These are phyloP conservation scores for Colletotrichum sp. DNA, from an alignment of 2,329 filamentous ascomycete species.

Conservation along the genomic window DNA sequence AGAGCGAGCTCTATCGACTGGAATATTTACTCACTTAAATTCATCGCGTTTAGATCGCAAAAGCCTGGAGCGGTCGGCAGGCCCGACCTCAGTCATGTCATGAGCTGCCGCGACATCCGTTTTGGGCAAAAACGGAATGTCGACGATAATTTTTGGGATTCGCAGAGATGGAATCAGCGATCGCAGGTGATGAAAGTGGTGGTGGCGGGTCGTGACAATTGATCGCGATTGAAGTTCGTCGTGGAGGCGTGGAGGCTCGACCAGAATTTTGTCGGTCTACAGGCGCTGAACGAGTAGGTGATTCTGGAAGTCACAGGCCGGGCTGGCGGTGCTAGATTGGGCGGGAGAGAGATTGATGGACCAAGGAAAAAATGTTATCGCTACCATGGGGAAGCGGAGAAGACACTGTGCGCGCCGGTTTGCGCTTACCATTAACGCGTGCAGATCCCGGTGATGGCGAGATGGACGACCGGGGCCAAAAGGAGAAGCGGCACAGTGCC, in stretches of 20 bases:
- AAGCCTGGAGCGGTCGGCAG: constrained; percentile 69
- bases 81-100: constrained; percentile 76
- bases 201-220: constrained; percentile 20
- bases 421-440: background rate
- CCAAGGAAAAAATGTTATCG: constrained; percentile 25
- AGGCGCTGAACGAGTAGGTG: constrained; percentile 20
- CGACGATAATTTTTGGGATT: constrained; percentile 35
- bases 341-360: constrained; percentile 9
- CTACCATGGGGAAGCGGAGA: background rate
- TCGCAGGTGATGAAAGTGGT: constrained; percentile 22
- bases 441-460: background rate
- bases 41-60: constrained; percentile 69
- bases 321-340: constrained; percentile 20
- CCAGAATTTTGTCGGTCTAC: constrained; percentile 21
- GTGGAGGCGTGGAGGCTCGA: constrained; percentile 23
- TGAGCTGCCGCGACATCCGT: constrained; percentile 73
- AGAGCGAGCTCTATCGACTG: constrained; percentile 53
- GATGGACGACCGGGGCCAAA: constrained; percentile 1
- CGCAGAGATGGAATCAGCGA: constrained; percentile 31
- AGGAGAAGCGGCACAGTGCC: constrained; percentile 11
- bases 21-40: constrained; percentile 58
- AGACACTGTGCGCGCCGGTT: background rate
- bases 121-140: constrained; percentile 66
- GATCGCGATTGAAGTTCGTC: constrained; percentile 24
- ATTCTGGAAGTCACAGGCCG: constrained; percentile 18